Evolutionary conservation across 2,329 filamentous ascomycete genomes (phyloP).

Genomic region (Beauveria sp.): DNA sequence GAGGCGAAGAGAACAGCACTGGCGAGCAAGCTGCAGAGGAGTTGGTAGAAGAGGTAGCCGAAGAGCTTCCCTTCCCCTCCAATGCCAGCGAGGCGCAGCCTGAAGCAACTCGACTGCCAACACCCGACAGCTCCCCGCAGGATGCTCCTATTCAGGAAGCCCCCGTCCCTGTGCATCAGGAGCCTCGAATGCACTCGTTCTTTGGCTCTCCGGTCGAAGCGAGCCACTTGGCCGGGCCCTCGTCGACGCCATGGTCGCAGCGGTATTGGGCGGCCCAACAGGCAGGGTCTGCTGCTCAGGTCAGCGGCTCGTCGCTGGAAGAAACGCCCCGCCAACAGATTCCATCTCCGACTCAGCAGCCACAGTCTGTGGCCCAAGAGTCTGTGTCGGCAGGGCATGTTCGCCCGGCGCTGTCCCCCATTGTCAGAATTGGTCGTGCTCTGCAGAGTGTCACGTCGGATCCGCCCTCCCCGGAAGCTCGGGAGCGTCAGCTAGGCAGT

Average conservation of each 20-base stretch:
- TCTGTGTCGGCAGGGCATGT: conserved; percentile 20
- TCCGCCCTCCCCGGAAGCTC: conserved; percentile 46
- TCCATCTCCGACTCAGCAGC: conserved; percentile 30
- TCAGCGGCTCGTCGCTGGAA: conserved; percentile 17
- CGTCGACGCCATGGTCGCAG: not conserved
- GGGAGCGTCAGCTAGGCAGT: conserved; percentile 45
- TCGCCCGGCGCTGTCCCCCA: conserved; percentile 46
- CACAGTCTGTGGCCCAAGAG: conserved; percentile 24
- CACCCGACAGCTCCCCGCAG: not conserved
- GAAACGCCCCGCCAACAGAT: conserved; percentile 30
- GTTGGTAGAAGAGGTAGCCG: conserved; percentile 14
- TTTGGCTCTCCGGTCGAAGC: not conserved
- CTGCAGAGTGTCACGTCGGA: conserved; percentile 53
- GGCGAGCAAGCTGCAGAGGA: conserved; percentile 10
- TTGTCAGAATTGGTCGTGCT: conserved; percentile 49
- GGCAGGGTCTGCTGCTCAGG: not conserved
- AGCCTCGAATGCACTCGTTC: not conserved
- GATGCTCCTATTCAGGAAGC: not conserved
- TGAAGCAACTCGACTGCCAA: not conserved
- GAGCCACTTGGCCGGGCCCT: not conserved
- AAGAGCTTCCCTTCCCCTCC: conserved; percentile 11
- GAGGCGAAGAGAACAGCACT: not conserved
- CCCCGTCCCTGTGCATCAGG: not conserved
- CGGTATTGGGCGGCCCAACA: not conserved
- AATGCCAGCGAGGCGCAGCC: not conserved